These are phyloP conservation scores for Fusarium dlaminii DNA, from an alignment of 2,329 filamentous ascomycete genomes.

Conservation along the genomic window DNA sequence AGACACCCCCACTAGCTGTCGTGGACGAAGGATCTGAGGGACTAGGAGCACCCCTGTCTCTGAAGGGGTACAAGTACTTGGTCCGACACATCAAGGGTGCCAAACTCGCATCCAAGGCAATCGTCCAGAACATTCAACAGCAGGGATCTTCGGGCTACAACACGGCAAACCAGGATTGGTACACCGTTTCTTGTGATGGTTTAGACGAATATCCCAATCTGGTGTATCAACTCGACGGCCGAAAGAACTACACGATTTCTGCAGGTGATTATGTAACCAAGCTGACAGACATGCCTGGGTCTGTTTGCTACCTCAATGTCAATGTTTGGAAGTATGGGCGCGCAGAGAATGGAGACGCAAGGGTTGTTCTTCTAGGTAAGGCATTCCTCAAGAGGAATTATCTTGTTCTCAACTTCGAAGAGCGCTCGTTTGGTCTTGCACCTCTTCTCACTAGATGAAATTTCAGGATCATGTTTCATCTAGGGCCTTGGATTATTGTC, in stretches of 20 bases:
- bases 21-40: conserved; percentile 21
- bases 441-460: neutral
- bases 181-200: neutral
- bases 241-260: neutral
- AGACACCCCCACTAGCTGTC: conserved; percentile 9
- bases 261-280: neutral
- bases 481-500: neutral
- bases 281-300: neutral
- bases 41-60: conserved; percentile 7
- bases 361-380: neutral
- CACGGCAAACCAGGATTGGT: neutral
- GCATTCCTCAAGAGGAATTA: neutral
- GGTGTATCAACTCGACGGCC: neutral
- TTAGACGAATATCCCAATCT: neutral
- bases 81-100: neutral
- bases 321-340: conserved; percentile 3
- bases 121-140: neutral
- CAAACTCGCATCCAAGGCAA: neutral
- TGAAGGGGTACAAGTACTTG: conserved; percentile 8
- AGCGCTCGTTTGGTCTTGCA: neutral
- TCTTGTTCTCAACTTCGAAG: neutral
- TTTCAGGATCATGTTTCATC: neutral
- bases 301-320: neutral
- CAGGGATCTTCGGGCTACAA: neutral
- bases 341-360: neutral